Evolutionary conservation across 345 rosid species (phyloP).

Genomic region (Murraya koenigii): DNA sequence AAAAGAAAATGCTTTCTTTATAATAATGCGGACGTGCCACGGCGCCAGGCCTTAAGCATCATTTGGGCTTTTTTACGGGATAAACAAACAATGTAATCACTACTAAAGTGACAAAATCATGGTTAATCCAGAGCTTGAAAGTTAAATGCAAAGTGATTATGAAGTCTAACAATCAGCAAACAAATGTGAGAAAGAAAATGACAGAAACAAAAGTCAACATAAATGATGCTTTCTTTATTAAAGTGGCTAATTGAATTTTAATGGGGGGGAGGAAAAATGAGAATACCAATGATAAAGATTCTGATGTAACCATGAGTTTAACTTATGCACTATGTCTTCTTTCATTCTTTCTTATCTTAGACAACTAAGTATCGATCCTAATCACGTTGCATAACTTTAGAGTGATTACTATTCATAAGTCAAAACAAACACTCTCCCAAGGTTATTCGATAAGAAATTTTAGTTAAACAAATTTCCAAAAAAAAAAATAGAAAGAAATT

Average conservation of each 20-base stretch:
- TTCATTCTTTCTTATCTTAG: neutral
- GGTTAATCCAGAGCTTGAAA: neutral
- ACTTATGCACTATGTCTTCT: too few relatives aligned
- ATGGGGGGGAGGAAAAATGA: too few relatives aligned
- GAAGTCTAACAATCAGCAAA: neutral
- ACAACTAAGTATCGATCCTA: too few relatives aligned
- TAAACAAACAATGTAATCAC: neutral
- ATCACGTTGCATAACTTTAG: neutral
- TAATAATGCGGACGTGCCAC: neutral
- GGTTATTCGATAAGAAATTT: neutral
- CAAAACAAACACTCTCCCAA: too few relatives aligned
- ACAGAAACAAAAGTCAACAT: neutral
- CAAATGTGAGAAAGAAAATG: neutral
- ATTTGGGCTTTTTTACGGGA: neutral
- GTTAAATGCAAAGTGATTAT: neutral
- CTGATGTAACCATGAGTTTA: neutral
- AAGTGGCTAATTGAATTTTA: neutral
- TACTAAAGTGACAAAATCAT: neutral
- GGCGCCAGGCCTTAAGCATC: neutral
- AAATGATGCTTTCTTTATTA: neutral
- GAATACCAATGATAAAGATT: neutral
- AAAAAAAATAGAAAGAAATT: too few relatives aligned
- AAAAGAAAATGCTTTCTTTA: neutral
- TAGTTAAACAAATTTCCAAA: neutral
- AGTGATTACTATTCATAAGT: neutral